Percentiles rank a stretch among this genome's conserved stretches.
phyloP scores from a whole-genome alignment of 164 flowering plant genomes.

The Dillenia turbinata region DNA sequence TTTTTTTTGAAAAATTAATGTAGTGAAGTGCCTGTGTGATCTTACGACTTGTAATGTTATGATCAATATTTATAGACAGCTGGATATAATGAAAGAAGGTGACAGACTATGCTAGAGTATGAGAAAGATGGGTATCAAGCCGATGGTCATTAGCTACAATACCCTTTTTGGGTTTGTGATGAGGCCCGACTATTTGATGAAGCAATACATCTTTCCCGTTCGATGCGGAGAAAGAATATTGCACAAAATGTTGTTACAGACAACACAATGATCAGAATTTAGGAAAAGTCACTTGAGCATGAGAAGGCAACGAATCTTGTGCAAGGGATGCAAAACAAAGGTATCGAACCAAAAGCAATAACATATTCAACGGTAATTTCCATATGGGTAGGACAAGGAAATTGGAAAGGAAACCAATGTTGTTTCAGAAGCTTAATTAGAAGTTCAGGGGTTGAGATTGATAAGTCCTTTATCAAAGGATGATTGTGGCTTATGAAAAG shows the following conservation, averaged over 20 bases:
- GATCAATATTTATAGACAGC: too few species aligned
- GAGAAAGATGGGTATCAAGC: slow-evolving; percentile 81
- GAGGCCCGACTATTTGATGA: slow-evolving; percentile 90
- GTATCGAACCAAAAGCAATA: too few species aligned
- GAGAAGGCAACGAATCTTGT: too few species aligned
- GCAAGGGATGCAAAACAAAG: too few species aligned
- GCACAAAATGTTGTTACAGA: slow-evolving; percentile 88
- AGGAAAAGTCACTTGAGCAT: too few species aligned
- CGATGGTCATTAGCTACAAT: slow-evolving; percentile 83
- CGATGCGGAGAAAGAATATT: slow-evolving; percentile 86
- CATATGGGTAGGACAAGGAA: slow-evolving; percentile 85
- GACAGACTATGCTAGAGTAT: slow-evolving; percentile 87
- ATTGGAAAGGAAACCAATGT: slow-evolving; percentile 67
- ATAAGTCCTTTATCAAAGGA: too few species aligned
- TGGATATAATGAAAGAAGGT: slow-evolving; percentile 87
- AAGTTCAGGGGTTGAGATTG: slow-evolving; percentile 75
- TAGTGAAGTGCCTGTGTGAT: too few species aligned
- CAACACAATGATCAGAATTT: slow-evolving; percentile 92
- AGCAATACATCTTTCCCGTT: slow-evolving; percentile 78
- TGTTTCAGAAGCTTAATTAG: slow-evolving; percentile 84
- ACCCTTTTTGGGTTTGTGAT: slow-evolving; percentile 86
- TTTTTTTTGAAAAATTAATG: too few species aligned
- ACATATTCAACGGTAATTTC: too few species aligned
- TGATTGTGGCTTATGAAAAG: slow-evolving; percentile 86
- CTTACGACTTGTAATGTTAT: too few species aligned